Percentiles rank a stretch among this genome's conserved stretches.
Conservation (phyloP, 2,329 filamentous ascomycete genomes). For the Pezicula carpinea region DNA sequence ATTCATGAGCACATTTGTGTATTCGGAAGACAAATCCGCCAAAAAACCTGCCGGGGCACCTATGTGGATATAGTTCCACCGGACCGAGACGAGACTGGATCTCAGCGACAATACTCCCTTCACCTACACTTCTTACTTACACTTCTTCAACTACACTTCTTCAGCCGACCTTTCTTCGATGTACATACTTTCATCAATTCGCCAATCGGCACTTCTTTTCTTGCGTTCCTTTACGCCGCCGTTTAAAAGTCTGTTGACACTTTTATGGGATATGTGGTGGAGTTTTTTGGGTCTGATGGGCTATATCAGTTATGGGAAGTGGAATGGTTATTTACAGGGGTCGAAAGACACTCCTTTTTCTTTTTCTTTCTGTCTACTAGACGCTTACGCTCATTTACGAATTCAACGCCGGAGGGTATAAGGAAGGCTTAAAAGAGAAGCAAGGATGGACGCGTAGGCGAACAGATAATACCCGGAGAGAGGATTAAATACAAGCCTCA, state of each 20-base stretch:
- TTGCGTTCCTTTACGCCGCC: conserved; percentile 19
- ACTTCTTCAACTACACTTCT: conserved; percentile 2
- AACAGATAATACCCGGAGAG: no score
- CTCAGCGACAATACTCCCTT: no score
- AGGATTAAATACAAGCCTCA: no score
- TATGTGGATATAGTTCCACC: conserved; percentile 27
- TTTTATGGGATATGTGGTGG: conserved; percentile 13
- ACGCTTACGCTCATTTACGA: no score
- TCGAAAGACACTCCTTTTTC: no score
- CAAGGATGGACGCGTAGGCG: no score
- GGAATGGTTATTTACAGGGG: no score
- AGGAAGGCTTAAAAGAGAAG: no score
- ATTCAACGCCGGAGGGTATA: no score
- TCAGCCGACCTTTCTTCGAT: conserved; percentile 7
- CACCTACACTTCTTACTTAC: conserved; percentile 1
- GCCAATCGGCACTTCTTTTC: conserved; percentile 17
- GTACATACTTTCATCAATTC: conserved; percentile 18
- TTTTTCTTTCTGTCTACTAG: no score
- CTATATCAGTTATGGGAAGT: no score
- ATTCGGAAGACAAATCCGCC: conserved; percentile 15
- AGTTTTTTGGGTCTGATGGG: conserved; percentile 9
- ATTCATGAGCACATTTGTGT: conserved; percentile 22
- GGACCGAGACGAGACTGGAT: conserved; percentile 15
- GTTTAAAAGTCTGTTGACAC: conserved; percentile 11
- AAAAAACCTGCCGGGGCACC: conserved; percentile 16